phyloP scores from a whole-genome alignment of 371 early-diverging fungal genomes.

The Lichtheimia ramosa region DNA sequence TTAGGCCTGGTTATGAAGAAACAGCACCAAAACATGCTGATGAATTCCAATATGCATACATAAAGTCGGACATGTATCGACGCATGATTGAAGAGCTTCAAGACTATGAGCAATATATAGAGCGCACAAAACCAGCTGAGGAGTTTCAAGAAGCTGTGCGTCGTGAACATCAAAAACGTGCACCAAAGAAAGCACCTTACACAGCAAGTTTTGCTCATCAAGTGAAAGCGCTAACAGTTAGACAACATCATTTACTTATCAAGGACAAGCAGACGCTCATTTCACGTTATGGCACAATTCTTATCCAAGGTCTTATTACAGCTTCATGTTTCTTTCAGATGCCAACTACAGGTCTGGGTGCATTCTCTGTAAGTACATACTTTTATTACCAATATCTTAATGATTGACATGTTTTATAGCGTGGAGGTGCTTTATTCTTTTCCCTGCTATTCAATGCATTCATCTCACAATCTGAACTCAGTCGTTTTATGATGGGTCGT shows the following conservation, averaged over 20 bases:
- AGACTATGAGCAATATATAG: constrained; percentile 10
- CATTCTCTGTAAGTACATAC: constrained; percentile 41
- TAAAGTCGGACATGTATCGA: constrained; percentile 35
- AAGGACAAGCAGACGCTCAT: constrained; percentile 46
- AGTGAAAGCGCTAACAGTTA: constrained; percentile 41
- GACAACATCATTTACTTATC: constrained; percentile 47
- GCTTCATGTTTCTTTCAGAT: constrained; percentile 65
- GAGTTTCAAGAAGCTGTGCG: constrained; percentile 41
- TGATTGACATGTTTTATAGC: constrained; percentile 6
- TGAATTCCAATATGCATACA: constrained; percentile 50
- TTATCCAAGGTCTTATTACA: constrained; percentile 65
- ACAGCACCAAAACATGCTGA: constrained; percentile 40
- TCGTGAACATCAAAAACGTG: constrained; percentile 40
- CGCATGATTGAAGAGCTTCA: constrained; percentile 34
- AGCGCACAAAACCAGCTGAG: constrained; percentile 22
- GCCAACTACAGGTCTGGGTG: constrained; percentile 50
- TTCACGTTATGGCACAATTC: constrained; percentile 53
- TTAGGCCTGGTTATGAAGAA: constrained; percentile 54
- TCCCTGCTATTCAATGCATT: constrained; percentile 57
- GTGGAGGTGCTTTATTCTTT: constrained; percentile 65
- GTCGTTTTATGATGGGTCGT: constrained; percentile 54
- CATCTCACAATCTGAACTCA: constrained; percentile 52
- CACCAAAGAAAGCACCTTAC: constrained; percentile 40
- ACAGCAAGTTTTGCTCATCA: constrained; percentile 51
- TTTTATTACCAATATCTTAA: too few species aligned